Percentiles rank a stretch among this genome's conserved stretches.
Conservation (phyloP, 1,284 basidiomycete species). For the Ganoderma meredithae region DNA sequence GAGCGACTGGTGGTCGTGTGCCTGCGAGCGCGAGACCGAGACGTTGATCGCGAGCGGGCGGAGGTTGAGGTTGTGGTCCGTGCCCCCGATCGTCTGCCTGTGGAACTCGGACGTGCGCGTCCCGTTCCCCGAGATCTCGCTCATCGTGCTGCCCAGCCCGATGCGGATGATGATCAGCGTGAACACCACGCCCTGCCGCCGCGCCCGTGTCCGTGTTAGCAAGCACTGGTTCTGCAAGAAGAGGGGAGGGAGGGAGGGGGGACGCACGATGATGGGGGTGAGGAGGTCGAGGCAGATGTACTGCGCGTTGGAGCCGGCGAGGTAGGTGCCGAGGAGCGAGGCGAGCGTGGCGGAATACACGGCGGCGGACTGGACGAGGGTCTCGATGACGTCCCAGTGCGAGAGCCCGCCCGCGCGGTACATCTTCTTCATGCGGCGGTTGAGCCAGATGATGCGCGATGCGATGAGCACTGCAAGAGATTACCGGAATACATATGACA, state of each 20-base stretch:
- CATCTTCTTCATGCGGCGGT: conserved; percentile 21
- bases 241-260: not conserved
- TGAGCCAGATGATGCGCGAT: conserved; percentile 28
- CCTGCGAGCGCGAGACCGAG: conserved; percentile 14
- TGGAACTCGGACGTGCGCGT: conserved; percentile 8
- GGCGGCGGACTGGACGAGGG: conserved; percentile 28
- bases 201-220: not conserved
- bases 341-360: conserved; percentile 27
- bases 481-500: no score
- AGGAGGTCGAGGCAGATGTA: conserved; percentile 25
- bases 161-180: conserved; percentile 31
- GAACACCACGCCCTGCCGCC: conserved; percentile 28
- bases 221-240: no score
- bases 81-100: conserved; percentile 18
- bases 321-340: conserved; percentile 23
- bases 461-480: conserved; percentile 26
- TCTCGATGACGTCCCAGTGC: conserved; percentile 24
- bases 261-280: conserved; percentile 28
- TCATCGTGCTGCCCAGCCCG: conserved; percentile 25
- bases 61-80: conserved; percentile 12
- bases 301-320: conserved; percentile 26
- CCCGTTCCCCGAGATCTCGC: conserved; percentile 10
- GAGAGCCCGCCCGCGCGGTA: conserved; percentile 11
- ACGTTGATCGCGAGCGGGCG: conserved; percentile 26
- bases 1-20: conserved; percentile 17